These are phyloP conservation scores for Trichomonas tenax DNA, from an alignment of 208 protist genomes.

Conservation along the genomic window DNA sequence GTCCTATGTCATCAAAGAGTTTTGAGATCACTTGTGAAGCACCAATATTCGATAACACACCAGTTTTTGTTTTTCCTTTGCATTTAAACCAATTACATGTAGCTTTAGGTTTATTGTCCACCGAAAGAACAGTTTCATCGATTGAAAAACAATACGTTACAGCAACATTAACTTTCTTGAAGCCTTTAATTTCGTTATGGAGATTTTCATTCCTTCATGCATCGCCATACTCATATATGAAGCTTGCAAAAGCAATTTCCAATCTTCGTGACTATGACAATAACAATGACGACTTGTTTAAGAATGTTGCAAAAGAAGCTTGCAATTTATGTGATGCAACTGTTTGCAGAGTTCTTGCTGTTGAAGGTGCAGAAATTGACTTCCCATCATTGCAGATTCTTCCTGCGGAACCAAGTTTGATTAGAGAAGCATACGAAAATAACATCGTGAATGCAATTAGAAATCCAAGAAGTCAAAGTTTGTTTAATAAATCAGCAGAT, in stretches of 20 bases:
- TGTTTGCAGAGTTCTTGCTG: not conserved
- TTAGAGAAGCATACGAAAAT: not conserved
- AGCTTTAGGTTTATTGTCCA: not conserved
- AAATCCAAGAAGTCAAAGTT: not conserved
- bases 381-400: not conserved
- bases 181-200: not conserved
- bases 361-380: not conserved
- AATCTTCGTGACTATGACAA: not conserved
- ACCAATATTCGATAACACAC: not conserved
- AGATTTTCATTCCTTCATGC: not conserved
- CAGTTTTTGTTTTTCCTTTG: not conserved
- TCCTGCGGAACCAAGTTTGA: not conserved
- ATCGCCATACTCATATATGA: not conserved
- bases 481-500: not conserved
- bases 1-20: not conserved
- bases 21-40: not conserved
- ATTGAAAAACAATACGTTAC: not conserved
- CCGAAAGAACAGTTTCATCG: not conserved
- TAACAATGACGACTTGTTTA: not conserved
- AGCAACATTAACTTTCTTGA: not conserved
- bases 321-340: not conserved
- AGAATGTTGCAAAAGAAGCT: not conserved
- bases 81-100: not conserved
- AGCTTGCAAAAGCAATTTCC: not conserved
- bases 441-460: not conserved